Conservation (phyloP, 2,329 filamentous ascomycete genomes). For the Alternaria triticina region DNA sequence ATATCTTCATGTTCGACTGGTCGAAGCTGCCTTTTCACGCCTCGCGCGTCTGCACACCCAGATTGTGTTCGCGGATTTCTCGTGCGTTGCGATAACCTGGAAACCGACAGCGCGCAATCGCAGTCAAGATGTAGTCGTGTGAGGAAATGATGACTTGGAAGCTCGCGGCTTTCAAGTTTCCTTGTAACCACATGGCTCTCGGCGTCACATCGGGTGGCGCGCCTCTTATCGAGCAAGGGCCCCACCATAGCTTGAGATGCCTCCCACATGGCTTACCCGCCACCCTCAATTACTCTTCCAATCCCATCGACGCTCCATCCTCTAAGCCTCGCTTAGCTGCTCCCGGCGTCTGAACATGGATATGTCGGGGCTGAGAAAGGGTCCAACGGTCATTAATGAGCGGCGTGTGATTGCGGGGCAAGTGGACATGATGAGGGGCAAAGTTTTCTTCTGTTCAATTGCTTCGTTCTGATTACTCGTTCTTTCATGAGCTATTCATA, state of each 20-base stretch:
- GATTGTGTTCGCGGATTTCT: background rate
- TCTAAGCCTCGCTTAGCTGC: conserved; percentile 12
- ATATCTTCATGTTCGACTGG: conserved; percentile 20
- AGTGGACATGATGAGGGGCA: conserved; percentile 29
- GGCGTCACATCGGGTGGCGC: conserved; percentile 3
- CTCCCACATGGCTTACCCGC: conserved; percentile 29
- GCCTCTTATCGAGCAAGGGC: conserved; percentile 18
- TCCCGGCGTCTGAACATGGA: conserved; percentile 11
- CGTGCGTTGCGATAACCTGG: background rate
- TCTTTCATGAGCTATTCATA: conserved; percentile 5
- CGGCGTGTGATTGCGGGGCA: conserved; percentile 31
- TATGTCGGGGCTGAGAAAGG: conserved; percentile 13
- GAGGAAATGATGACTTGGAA: background rate
- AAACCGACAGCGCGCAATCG: background rate
- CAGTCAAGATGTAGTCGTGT: background rate
- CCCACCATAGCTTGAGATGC: conserved; percentile 31
- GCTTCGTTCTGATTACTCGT: conserved; percentile 5
- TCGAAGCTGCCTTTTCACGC: background rate
- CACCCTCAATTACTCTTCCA: conserved; percentile 20
- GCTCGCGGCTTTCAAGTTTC: background rate
- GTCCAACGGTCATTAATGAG: conserved; percentile 18
- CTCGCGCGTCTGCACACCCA: background rate
- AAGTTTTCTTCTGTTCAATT: conserved; percentile 11
- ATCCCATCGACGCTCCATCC: conserved; percentile 17
- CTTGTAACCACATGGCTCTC: background rate